Evolutionary conservation across 2,329 filamentous ascomycete species (phyloP).

Genomic region (Penicillium sp.): DNA sequence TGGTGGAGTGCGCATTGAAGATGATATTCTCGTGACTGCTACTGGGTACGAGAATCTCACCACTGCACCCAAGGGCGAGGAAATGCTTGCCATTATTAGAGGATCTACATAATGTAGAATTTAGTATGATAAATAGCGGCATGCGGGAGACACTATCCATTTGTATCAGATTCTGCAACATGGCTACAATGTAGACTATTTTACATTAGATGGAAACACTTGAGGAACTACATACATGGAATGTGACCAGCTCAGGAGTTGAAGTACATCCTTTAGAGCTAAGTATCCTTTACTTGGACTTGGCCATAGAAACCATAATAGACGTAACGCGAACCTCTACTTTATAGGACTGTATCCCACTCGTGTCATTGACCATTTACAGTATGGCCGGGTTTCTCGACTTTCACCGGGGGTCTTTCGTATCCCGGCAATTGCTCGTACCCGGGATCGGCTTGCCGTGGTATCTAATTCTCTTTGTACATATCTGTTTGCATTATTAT

Average conservation of each 20-base stretch:
- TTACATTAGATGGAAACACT: not conserved
- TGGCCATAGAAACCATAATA: not conserved
- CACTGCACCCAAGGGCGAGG: constrained; percentile 65
- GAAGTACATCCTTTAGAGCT: not conserved
- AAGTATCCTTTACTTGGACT: not conserved
- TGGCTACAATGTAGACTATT: not conserved
- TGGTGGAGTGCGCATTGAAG: constrained; percentile 47
- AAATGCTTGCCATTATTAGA: constrained; percentile 43
- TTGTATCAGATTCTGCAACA: not conserved
- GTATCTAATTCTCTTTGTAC: not conserved
- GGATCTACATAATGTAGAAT: constrained; percentile 7
- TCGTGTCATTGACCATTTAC: not conserved
- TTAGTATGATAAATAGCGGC: not conserved
- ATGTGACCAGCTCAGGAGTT: not conserved
- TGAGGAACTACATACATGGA: not conserved
- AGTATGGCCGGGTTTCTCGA: no score
- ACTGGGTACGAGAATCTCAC: constrained; percentile 71
- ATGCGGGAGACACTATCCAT: not conserved
- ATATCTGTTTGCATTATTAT: not conserved
- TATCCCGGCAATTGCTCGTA: not conserved
- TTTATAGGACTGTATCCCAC: no score
- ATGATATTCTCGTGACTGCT: constrained; percentile 69
- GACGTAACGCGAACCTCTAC: not conserved
- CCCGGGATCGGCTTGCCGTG: not conserved
- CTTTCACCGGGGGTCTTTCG: not conserved